These are phyloP conservation scores for Paragyromitra xinjiangensis DNA, from an alignment of 495 filamentous ascomycete species.

Conservation along the genomic window DNA sequence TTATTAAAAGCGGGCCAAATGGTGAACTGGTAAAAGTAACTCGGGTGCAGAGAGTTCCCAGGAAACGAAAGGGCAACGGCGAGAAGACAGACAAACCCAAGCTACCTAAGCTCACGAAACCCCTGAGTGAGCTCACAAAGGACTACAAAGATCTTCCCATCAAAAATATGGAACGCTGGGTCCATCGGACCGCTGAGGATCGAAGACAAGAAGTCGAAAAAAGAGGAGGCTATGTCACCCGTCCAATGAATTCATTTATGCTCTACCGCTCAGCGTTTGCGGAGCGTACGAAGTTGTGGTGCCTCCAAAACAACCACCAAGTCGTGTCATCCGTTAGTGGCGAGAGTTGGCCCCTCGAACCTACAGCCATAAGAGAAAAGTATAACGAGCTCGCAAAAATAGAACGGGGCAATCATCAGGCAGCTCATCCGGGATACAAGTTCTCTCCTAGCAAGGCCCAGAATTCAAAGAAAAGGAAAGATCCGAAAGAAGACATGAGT, in stretches of 20 bases:
- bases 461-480: constrained; percentile 64
- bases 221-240: constrained; percentile 79
- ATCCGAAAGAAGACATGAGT: constrained; percentile 60
- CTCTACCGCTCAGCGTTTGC: constrained; percentile 94
- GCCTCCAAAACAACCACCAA: constrained; percentile 91
- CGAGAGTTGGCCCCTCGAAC: constrained; percentile 84
- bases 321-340: constrained; percentile 86
- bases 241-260: constrained; percentile 99
- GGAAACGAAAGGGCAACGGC: constrained; percentile 46
- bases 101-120: constrained; percentile 68
- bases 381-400: constrained; percentile 83
- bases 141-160: constrained; percentile 70
- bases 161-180: constrained; percentile 83
- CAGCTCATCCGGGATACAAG: constrained; percentile 91
- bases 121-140: constrained; percentile 81
- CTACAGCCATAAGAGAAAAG: constrained; percentile 72
- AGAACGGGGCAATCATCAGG: constrained; percentile 85
- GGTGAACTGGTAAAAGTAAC: constrained; percentile 44
- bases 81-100: constrained; percentile 60
- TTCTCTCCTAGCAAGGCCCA: constrained; percentile 84
- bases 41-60: constrained; percentile 41
- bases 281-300: constrained; percentile 82
- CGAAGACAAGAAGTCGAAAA: constrained; percentile 74
- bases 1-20: constrained; percentile 39
- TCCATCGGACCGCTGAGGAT: constrained; percentile 72